Base-by-base conservation (phyloP, 78 protist genomes). In the Monocercomonoides exilis region DNA sequence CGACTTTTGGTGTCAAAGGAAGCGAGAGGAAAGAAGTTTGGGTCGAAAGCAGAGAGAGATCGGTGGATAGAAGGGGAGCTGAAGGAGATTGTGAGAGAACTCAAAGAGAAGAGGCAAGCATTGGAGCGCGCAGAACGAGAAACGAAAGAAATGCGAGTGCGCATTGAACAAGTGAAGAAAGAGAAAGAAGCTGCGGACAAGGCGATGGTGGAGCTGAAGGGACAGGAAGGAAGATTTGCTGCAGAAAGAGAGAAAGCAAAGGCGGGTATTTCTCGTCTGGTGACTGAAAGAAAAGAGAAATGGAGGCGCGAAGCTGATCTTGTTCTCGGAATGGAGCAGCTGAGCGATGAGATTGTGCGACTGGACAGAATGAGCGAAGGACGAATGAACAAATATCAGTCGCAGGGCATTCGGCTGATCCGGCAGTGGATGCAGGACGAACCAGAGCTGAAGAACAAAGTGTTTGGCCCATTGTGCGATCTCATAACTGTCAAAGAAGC, bases 11-110 rank as follows among this genome's bases (percentile, higher is more conserved):
- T 89, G 36, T 90, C 94, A 64, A 94, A 94, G 88, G 90, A 79
- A 41, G 95, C 95, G 41, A 89, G 94, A 36, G 77, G 46, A 46
- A 44, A 46, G 0, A 92, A 93, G 87, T 96, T 93, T 63, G 36
- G 79, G 43, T 84, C 94, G 43, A 41, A 41, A 43, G 46, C 32
- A 11, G 95, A 89, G 77, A 87, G 97, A 3, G 95, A 95, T 88
- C 46, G 34, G 3, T 93, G 86, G 80, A 29, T 89, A 34, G 87
- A 87, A n/a, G 81, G 42, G 43, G 41, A 91, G 3, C 88, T 77
- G 85, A 34, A 38, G 45, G 38, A 44, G 80, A 80, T 44, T 32
- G 5, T 29, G 21, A 32, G 46, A 33, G 86, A 84, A 21, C 41
- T 46, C 42, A 11, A 87, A 4, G 6, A 33, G 3, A 64, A 11